Base-by-base conservation (phyloP, 2,329 filamentous ascomycete genomes). In the Fusarium brachygibbosum region DNA sequence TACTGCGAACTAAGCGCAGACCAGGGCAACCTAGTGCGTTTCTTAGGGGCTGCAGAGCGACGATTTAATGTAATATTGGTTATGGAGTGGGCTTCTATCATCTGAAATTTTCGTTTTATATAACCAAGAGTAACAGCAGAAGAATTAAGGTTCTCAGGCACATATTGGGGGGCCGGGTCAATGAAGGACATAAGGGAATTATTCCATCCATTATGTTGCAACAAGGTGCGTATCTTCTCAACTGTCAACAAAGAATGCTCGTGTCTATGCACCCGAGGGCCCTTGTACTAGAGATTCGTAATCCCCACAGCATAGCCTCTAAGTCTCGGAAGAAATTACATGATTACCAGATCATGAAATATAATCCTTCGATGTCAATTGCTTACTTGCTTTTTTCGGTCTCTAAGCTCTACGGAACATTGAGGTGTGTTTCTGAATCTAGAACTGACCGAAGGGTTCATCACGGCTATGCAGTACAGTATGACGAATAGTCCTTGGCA, bases 391-490 rank as follows among this genome's bases (percentile, higher is more conserved):
- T 1, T 1, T n/a, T 13, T 44, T n/a, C 3, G 41, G 25, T 6
- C 7, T 3, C 17, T 12, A 31, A 45, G 34, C 6, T n/a, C 14
- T 45, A 29, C 41, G 25, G 25, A 45, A 28, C 14, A 25, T 6
- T 23, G 17, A 11, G 9, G 11, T 29, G 5, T 25, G 3, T 14
- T 60, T 16, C 59, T 46, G 25, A 7, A 62, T 45, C 13, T 32
- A 40, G 46, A 55, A 62, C 32, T 21, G 42, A 14, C 58, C 58
- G 58, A 62, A 12, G 23, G 7, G 23, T 35, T 46, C 13, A 37
- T 21, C 23, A 35, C n/a, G 31, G 31, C 48, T 50, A 50, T 50
- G 46, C 31, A 28, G 25, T 28, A 8, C n/a, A n/a, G n/a, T n/a
- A n/a, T n/a, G n/a, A n/a, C n/a, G 19, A 37, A 16, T 23, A n/a